phyloP scores from a whole-genome alignment of 2,329 filamentous ascomycete genomes.

The Diaporthe destruens region DNA sequence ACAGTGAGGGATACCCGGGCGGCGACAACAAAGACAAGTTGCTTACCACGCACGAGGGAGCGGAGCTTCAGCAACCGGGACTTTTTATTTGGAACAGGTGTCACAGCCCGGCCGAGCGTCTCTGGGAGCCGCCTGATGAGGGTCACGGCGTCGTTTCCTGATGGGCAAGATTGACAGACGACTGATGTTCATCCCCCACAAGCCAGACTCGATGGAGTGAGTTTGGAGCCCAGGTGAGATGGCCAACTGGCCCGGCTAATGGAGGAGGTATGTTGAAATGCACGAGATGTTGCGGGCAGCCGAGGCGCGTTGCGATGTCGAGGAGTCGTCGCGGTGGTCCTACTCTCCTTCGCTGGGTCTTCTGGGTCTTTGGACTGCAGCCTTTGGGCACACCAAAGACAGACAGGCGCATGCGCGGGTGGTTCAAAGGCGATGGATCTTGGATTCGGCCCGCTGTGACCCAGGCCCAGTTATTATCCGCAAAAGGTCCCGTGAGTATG shows the following conservation, averaged over 20 bases:
- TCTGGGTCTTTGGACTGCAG: neutral
- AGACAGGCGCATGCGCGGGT: neutral
- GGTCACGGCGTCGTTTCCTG: neutral
- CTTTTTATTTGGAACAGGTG: slow-evolving; percentile 5
- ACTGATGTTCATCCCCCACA: slow-evolving; percentile 1
- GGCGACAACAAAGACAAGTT: neutral
- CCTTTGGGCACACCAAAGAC: neutral
- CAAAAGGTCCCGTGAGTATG: slow-evolving; percentile 21
- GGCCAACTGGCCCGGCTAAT: neutral
- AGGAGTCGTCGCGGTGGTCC: neutral
- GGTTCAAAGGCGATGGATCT: neutral
- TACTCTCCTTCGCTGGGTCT: neutral
- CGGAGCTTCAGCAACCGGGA: neutral
- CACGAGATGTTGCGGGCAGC: neutral
- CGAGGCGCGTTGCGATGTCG: neutral
- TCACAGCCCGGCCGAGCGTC: slow-evolving; percentile 1
- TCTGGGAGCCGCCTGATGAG: neutral
- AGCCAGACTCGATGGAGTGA: neutral
- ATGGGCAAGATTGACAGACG: neutral
- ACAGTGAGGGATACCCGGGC: neutral
- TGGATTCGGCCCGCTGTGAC: slow-evolving; percentile 32
- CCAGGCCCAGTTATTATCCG: slow-evolving; percentile 30
- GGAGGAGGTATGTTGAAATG: neutral
- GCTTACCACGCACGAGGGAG: slow-evolving; percentile 3
- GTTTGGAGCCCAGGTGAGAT: neutral